Base-by-base conservation (phyloP, 306 rosid species). In the Acacia crassicarpa region DNA sequence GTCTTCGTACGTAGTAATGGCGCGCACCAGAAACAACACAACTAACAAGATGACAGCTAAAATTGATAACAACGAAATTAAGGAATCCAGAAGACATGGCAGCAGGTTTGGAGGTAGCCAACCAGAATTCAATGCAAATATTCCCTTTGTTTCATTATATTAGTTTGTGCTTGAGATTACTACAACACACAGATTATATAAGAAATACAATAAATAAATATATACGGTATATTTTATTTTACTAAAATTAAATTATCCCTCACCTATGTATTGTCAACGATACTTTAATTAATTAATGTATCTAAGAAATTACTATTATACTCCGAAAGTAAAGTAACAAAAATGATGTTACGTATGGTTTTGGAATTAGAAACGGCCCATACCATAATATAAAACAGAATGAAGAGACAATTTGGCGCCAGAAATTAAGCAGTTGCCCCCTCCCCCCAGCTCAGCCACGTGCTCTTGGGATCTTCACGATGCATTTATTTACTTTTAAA, bases 381-480 rank as follows among this genome's bases (percentile, higher is more conserved):
- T 45, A 45, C 40, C 40, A 35, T 35, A 35, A 10, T 45, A 45
- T 45, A 3, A 45, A 45, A 45, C 41, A 38, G 16, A 45, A 53
- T 7, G 22, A 7, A 19, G 9, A 20, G 56, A 15, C 25, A 40
- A 69, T 11, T 63, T 15, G 19, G 27, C 32, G 61, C 10, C 59
- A 33, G 9, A 5, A 51, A 66, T 65, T 54, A 51, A 65, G 20
- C 77, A 74, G 41, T 10, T 0, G 46, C 38, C 38, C 44, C 20
- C 56, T 75, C 56, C 20, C 20, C 61, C 13, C 68, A 68, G 82
- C 76, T 68, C 41, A 79, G 70, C 82, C 82, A 79, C 46, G 44
- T 78, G 76, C 51, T 14, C 27, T 38, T 23, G 43, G 58, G 72
- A 54, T 79, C 32, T 46, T 33, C 35, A 48, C 25, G 62, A 13